Evolutionary conservation across 495 filamentous ascomycete species (phyloP), one percentile per base, ranked within the genome.

Genomic region (Hyaloscypha variabilis): DNA sequence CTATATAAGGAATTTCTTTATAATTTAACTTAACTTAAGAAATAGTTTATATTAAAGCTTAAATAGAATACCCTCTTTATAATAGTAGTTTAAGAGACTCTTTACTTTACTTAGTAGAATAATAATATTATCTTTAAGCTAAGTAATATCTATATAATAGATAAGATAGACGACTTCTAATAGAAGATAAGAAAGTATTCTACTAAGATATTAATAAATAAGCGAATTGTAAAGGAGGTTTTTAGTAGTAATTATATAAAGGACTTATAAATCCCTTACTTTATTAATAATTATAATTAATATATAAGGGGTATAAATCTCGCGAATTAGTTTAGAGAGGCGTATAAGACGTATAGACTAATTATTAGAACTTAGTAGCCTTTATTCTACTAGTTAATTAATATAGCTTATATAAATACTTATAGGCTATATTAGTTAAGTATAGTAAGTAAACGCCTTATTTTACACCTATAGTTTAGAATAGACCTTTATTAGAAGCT

Each of bases 211-310:
- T 62, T 30, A n/a, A 69, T 17, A n/a, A 65, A 66, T 25, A 31
- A 51, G 24, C 10, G 25, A 2, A 34, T 57, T 36, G 64, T 66
- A 34, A 21, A 56, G 26, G 19, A 58, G 1, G 49, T 60, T 8
- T 72, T 69, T n/a, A n/a, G n/a, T n/a, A n/a, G n/a, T n/a, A n/a
- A n/a, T n/a, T n/a, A n/a, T n/a, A n/a, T n/a, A n/a, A 67, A 60
- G 36, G 34, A 58, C 10, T 14, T 71, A 13, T 2, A 25, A 13
- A 69, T 71, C 8, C 58, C 59, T 17, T 19, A 29, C 25, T 50
- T 52, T 62, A 71, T 74, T 62, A 54, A 72, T 62, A 70, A 75
- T 57, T 75, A 72, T 65, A 73, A 73, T 59, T 60, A 71, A 29
- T 60, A 71, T 70, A 71, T 71, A 58, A 68, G 67, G 55, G 68